A percentile compares a stretch with the other conserved stretches of the same genome.
phyloP scores from a whole-genome alignment of 441 rosid genomes.

The Brassica hybrid region DNA sequence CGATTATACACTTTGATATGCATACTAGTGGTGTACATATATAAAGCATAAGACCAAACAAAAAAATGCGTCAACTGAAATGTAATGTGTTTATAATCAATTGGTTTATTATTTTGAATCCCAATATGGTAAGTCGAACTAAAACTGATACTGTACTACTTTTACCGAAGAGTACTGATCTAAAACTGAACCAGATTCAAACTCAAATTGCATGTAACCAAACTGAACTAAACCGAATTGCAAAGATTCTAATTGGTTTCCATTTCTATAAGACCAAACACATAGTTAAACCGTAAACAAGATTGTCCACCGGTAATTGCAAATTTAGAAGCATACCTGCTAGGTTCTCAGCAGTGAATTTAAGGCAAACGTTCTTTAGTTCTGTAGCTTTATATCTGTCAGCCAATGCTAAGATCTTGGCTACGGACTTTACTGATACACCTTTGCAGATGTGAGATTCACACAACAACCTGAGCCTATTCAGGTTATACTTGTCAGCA shows the following conservation, averaged over 20 bases:
- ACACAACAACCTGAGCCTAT: constrained; percentile 74
- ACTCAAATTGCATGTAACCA: not conserved
- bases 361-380: constrained; percentile 74
- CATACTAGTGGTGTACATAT: not conserved
- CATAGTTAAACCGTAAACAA: not conserved
- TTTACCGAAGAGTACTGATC: not conserved
- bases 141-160: not conserved
- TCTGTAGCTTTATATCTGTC: constrained; percentile 82
- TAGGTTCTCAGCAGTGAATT: constrained; percentile 73
- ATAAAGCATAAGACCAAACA: not conserved
- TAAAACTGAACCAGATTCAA: not conserved
- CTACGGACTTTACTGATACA: constrained; percentile 69
- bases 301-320: not conserved
- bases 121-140: not conserved
- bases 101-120: not conserved
- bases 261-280: not conserved
- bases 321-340: constrained; percentile 44
- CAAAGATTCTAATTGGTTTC: not conserved
- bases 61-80: not conserved
- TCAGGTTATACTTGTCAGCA: constrained; percentile 76
- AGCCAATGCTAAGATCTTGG: constrained; percentile 85
- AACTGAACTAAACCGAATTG: not conserved
- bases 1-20: not conserved
- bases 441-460: constrained; percentile 86
- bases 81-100: not conserved